Base-by-base conservation (phyloP, 768 basidiomycete genomes). In the Rhizopogon rudus region DNA sequence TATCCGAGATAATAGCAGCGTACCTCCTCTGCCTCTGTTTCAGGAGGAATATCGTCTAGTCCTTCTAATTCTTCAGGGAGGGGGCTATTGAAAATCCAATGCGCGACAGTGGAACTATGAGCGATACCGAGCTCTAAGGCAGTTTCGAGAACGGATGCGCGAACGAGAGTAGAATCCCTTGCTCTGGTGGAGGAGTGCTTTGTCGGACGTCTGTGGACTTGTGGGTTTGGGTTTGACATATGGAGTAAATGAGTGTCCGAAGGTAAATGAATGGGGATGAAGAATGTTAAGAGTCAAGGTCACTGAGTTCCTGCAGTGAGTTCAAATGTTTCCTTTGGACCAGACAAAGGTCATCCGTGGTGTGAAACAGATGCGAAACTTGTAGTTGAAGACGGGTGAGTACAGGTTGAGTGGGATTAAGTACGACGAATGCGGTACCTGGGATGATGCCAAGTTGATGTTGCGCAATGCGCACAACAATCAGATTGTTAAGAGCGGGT, bases 81-180 rank as follows among this genome's bases (percentile, higher is more conserved):
- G 1, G 82, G 70, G 44, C 84, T 81, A 55, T 80, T 83, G 67
- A 88, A 88, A 65, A 90, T 87, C 83, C 87, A 87, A 57, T 84
- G 74, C 5, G 85, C 79, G 17, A 89, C 81, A 28, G 81, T 75
- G 16, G 77, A 73, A 57, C 80, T 87, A 35, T 70, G 76, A 33
- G 79, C 79, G 17, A 89, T 65, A 3, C 88, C 88, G 12, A 90
- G 78, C 64, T 87, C 73, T 40, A 89, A 75, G 6, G 87, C 88
- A 6, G 77, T 84, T 63, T 90, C 86, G 40, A 89, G 79, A 22
- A 90, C 87, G 14, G 87, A 88, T 1, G 88, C 87, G 14, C 88
- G 79, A 17, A 89, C 73, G 13, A 78, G 66, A 67, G 75, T 80
- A 0, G 86, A 86, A 62, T 83, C 75, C 40, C 67, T 68, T 4